Base-by-base conservation (phyloP, 306 rosid genomes). In the Vigna reflexopilosa region DNA sequence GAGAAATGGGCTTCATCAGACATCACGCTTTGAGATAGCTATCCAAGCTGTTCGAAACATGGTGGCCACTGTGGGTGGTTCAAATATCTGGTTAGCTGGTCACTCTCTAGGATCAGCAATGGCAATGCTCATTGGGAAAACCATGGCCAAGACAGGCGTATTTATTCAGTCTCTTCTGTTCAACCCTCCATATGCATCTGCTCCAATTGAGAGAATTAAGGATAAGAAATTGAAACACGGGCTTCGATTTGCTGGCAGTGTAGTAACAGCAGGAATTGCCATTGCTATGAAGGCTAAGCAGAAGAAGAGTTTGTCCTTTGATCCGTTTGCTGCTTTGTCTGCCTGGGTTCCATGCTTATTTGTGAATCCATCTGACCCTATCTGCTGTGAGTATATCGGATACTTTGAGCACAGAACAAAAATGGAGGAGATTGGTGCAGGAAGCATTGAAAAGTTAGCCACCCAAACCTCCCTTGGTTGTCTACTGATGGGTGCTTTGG, bases 41-140 rank as follows among this genome's bases (percentile, higher is more conserved):
- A 88, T 90, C 65, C 87, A 86, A 85, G 91, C 94, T 69, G 91
- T 89, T 6, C 82, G 90, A 34, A 86, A 90, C 75, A 87, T 85
- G 90, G 96, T 85, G 76, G 94, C 96, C 30, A 26, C 90, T 16
- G 86, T 50, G 6, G 96, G 94, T 24, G 93, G 73, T 83, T 90
- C 97, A 34, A 81, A 84, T 67, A 75, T 93, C 75, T 95, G 99
- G 99, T 79, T 95, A 75, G 89, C 97, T 0, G 99, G 99, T 12
- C 99, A 95, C 73, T 95, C 99, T 14, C 77, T 95, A 4, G 99
- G 99, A 75, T 93, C 99, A 45, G 93, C 89, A 76, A 83, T 95
- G 87, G 96, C 94, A 76, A 75, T 95, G 97, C 97, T 93, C 57
- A 64, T 86, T 20, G 99, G 98, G 42, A 95, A 90, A 89, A 86